These are phyloP conservation scores for Coniochaeta prunicola DNA, from an alignment of 2,329 filamentous ascomycete genomes.

Conservation along the genomic window DNA sequence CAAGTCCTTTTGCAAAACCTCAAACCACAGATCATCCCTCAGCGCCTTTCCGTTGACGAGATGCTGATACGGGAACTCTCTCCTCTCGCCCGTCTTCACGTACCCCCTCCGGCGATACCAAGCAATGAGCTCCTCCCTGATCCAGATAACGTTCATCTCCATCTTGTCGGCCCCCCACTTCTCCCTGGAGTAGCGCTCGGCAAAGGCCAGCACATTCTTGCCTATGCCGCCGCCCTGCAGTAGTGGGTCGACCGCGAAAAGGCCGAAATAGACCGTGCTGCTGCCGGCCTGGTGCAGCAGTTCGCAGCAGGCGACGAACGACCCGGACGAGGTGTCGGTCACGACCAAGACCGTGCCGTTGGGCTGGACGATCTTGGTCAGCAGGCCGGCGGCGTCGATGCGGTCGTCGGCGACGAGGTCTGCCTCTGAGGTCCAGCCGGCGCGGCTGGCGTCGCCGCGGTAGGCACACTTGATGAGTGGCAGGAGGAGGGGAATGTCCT, in stretches of 20 bases:
- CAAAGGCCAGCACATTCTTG: constrained; percentile 28
- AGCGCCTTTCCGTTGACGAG: constrained; percentile 27
- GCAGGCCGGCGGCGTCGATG: constrained; percentile 29
- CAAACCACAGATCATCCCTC: constrained; percentile 36
- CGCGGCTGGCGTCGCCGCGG: constrained; percentile 30
- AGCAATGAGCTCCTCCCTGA: constrained; percentile 32
- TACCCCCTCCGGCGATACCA: constrained; percentile 41
- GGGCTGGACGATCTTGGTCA: constrained; percentile 31
- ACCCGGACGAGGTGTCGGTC: constrained; percentile 15
- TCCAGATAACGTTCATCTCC: constrained; percentile 38
- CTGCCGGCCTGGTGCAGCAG: constrained; percentile 19
- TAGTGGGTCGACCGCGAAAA: constrained; percentile 38
- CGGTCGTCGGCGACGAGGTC: constrained; percentile 35
- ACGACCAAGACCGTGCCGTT: constrained; percentile 29
- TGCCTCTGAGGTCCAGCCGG: constrained; percentile 41
- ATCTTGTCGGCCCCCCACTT: constrained; percentile 25
- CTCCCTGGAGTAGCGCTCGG: constrained; percentile 28
- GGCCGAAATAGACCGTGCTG: constrained; percentile 33
- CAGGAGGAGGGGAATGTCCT: constrained; percentile 16
- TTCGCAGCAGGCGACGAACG: constrained; percentile 37
- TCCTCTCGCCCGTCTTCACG: constrained; percentile 25
- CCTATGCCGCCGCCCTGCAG: constrained; percentile 37
- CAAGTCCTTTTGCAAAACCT: constrained; percentile 31
- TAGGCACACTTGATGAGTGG: constrained; percentile 35
- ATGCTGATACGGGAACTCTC: constrained; percentile 33